phyloP scores from a whole-genome alignment of 352 stramenopile genomes.

The Thalassiosira mediterranea region DNA sequence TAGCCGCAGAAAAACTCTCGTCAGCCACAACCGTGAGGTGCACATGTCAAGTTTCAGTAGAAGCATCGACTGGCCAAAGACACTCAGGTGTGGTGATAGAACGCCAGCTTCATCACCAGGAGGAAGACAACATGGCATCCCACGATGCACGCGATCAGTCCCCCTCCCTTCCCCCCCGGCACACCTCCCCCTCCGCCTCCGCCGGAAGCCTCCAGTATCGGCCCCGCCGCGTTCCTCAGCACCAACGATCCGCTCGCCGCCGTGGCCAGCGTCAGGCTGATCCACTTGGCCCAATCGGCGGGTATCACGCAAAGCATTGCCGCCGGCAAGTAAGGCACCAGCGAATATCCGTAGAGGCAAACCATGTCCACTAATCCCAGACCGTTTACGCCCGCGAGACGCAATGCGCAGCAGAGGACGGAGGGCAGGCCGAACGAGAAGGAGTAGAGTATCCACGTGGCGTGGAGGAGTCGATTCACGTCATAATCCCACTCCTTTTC shows the following conservation, averaged over 20 bases:
- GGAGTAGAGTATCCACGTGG: constrained; percentile 58
- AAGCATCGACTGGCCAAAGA: no score
- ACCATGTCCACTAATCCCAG: constrained; percentile 62
- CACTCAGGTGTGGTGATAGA: constrained; percentile 57
- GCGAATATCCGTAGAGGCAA: constrained; percentile 78
- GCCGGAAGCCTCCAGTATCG: constrained; percentile 47
- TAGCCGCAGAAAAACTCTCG: no score
- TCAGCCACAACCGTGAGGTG: no score
- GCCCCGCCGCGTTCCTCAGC: constrained; percentile 64
- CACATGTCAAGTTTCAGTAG: no score
- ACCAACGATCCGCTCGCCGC: constrained; percentile 59
- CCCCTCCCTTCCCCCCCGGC: constrained; percentile 45
- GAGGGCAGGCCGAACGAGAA: constrained; percentile 64
- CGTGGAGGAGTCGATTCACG: constrained; percentile 70
- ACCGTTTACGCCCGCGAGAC: constrained; percentile 59
- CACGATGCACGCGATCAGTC: constrained; percentile 66
- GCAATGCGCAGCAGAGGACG: constrained; percentile 59
- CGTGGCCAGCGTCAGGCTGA: constrained; percentile 56
- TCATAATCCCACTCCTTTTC: constrained; percentile 79
- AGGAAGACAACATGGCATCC: constrained; percentile 75
- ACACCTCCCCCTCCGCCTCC: background rate
- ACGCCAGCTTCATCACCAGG: constrained; percentile 76
- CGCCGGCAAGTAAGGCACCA: constrained; percentile 67
- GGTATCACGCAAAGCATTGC: constrained; percentile 66
- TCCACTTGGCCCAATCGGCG: constrained; percentile 58